A percentile compares a stretch with the other conserved stretches of the same genome.
phyloP scores from a whole-genome alignment of 495 filamentous ascomycete species.

The Lophiotrema nucula region DNA sequence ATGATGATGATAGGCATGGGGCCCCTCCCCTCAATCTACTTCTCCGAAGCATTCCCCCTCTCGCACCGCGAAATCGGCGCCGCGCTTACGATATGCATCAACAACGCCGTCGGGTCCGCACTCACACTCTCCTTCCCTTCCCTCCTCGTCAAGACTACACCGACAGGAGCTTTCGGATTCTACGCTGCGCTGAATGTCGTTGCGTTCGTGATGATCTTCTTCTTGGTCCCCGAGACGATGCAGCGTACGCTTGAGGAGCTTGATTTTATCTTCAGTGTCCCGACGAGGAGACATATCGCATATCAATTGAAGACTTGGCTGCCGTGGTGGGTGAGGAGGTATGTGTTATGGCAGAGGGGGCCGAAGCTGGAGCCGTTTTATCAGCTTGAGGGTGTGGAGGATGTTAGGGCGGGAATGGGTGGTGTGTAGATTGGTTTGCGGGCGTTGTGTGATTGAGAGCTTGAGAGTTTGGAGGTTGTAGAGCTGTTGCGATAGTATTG shows the following conservation, averaged over 20 bases:
- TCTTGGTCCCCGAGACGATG: constrained; percentile 6
- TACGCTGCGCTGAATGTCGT: constrained; percentile 11
- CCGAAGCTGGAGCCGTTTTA: no score
- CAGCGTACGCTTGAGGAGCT: constrained; percentile 25
- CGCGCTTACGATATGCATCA: not conserved
- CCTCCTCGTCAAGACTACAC: not conserved
- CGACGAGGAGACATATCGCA: constrained; percentile 6
- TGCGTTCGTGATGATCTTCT: constrained; percentile 11
- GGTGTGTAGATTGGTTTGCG: no score
- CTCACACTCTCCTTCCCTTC: not conserved
- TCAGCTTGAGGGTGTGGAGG: no score
- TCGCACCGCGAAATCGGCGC: constrained; percentile 12
- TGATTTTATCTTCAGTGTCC: constrained; percentile 22
- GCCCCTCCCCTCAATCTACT: constrained; percentile 19
- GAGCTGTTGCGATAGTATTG: no score
- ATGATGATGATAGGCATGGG: constrained; percentile 11
- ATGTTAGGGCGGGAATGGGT: no score
- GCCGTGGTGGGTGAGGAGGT: constrained; percentile 19
- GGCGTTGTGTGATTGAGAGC: no score
- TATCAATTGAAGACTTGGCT: constrained; percentile 15
- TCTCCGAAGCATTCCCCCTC: constrained; percentile 15
- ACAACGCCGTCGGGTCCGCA: not conserved
- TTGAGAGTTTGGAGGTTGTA: no score
- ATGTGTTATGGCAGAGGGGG: no score
- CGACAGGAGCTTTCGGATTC: constrained; percentile 5